Conservation (phyloP, 2,329 filamentous ascomycete genomes). For the Knufia petricola region DNA sequence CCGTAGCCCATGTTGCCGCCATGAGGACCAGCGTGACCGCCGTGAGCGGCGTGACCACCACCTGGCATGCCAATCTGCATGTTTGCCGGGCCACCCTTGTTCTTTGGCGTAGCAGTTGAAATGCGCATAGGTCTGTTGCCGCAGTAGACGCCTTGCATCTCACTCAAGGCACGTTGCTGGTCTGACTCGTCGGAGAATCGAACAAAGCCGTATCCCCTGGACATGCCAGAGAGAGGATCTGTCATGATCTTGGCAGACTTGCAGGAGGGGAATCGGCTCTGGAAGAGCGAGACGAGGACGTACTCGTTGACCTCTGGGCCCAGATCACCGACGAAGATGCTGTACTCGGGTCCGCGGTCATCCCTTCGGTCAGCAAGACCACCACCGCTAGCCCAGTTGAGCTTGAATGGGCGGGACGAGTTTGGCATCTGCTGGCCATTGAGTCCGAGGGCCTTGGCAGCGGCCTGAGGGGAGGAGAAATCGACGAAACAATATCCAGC, state of each 20-base stretch:
- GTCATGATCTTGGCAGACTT: constrained; percentile 99
- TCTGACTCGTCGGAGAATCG: constrained; percentile 93
- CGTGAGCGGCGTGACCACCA: constrained; percentile 21
- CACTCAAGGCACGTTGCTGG: constrained; percentile 86
- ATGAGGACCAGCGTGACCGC: constrained; percentile 13
- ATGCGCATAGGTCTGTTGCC: constrained; percentile 98
- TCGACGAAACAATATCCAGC: constrained; percentile 99
- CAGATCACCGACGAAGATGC: constrained; percentile 95
- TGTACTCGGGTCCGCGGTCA: constrained; percentile 90
- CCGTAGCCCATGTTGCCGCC: constrained; percentile 19
- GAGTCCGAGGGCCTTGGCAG: constrained; percentile 78
- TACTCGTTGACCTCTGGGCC: constrained; percentile 98
- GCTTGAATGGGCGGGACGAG: constrained; percentile 90
- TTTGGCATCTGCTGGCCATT: constrained; percentile 88
- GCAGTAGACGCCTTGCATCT: constrained; percentile 99
- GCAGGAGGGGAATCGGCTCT: constrained; percentile 90
- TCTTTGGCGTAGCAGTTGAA: constrained; percentile 95
- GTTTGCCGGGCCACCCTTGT: constrained; percentile 49
- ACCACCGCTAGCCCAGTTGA: constrained; percentile 98
- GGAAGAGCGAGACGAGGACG: constrained; percentile 92
- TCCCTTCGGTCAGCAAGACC: constrained; percentile 92
- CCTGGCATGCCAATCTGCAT: constrained; percentile 46
- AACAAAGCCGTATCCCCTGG: constrained; percentile 94
- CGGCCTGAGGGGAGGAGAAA: constrained; percentile 71
- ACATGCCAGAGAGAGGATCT: constrained; percentile 94